Evolutionary conservation across 2,329 filamentous ascomycete genomes (phyloP).

Genomic region (Epichloe elymi): DNA sequence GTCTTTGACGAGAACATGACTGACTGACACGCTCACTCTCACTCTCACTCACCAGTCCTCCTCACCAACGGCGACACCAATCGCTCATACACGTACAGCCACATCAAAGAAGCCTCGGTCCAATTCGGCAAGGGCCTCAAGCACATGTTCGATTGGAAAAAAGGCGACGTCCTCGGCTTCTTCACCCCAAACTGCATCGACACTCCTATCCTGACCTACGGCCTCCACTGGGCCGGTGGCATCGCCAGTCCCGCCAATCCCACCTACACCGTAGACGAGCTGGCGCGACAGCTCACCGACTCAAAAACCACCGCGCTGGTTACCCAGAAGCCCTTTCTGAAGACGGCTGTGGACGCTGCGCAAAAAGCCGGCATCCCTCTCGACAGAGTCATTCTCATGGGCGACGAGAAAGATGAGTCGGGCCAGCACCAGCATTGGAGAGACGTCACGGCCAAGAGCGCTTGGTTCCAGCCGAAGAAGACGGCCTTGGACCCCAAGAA

Average conservation of each 20-base stretch:
- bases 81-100: constrained; percentile 54
- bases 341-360: constrained; percentile 54
- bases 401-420: constrained; percentile 48
- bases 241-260: constrained; percentile 79
- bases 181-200: constrained; percentile 83
- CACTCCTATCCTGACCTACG: constrained; percentile 63
- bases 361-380: constrained; percentile 54
- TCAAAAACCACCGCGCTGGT: constrained; percentile 60
- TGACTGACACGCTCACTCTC: background rate
- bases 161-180: constrained; percentile 69
- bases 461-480: constrained; percentile 37
- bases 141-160: constrained; percentile 62
- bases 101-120: constrained; percentile 50
- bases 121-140: constrained; percentile 74
- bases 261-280: constrained; percentile 69
- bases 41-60: constrained; percentile 43
- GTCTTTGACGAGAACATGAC: background rate
- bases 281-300: constrained; percentile 73
- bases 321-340: constrained; percentile 57
- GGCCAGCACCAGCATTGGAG: constrained; percentile 58
- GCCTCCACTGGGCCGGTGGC: constrained; percentile 71
- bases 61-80: constrained; percentile 63
- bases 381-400: constrained; percentile 64
- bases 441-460: constrained; percentile 46
- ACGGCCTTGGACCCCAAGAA: constrained; percentile 52